A percentile compares a stretch with the other conserved stretches of the same genome.
phyloP scores from a whole-genome alignment of 108 stramenopile species.

The Nitzschia palea region DNA sequence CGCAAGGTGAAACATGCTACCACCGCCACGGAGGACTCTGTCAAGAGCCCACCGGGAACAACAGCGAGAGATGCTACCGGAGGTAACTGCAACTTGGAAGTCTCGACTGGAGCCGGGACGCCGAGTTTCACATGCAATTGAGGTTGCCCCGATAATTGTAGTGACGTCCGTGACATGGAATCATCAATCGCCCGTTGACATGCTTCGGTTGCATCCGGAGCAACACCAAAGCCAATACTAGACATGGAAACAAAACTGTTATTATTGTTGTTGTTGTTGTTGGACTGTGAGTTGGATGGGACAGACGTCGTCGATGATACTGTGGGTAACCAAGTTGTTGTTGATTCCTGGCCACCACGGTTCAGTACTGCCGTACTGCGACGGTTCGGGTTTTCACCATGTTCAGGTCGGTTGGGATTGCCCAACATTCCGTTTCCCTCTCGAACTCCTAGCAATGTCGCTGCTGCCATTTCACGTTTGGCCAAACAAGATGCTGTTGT shows the following conservation, averaged over 20 bases:
- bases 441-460: conserved; percentile 10
- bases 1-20: too few relatives aligned
- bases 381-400: not conserved
- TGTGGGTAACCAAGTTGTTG: not conserved
- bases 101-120: too few relatives aligned
- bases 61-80: too few relatives aligned
- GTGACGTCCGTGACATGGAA: conserved; percentile 40
- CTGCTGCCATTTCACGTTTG: conserved; percentile 14
- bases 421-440: not conserved
- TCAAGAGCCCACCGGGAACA: too few relatives aligned
- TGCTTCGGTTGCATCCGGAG: conserved; percentile 56
- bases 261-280: not conserved
- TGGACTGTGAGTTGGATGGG: not conserved
- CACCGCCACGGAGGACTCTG: too few relatives aligned
- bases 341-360: not conserved
- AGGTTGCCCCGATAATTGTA: conserved; percentile 23
- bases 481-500: too few relatives aligned
- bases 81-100: too few relatives aligned
- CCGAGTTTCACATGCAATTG: conserved; percentile 44
- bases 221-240: conserved; percentile 47
- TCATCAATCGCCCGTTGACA: conserved; percentile 45
- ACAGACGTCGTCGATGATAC: not conserved
- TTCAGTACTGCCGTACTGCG: not conserved
- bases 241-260: conserved; percentile 27
- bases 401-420: not conserved